phyloP scores from a whole-genome alignment of 768 basidiomycete genomes.

The Dioszegia crocea region DNA sequence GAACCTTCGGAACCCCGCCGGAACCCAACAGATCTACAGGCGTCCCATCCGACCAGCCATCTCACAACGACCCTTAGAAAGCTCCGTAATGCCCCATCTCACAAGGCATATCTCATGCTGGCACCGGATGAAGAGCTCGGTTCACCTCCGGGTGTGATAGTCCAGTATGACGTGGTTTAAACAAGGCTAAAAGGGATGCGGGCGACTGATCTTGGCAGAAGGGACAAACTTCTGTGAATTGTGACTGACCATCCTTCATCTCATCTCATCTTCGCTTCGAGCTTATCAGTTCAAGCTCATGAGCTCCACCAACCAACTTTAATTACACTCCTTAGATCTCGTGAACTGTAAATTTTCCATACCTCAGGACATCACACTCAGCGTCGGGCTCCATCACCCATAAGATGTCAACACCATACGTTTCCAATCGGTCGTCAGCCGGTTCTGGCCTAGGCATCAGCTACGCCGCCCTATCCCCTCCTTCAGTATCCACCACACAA shows the following conservation, averaged over 20 bases:
- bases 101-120: not conserved
- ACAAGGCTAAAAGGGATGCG: not conserved
- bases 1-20: not conserved
- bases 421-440: not conserved
- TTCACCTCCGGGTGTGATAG: not conserved
- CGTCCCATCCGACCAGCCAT: constrained; percentile 4
- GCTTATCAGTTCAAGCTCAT: no score
- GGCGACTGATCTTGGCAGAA: not conserved
- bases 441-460: constrained; percentile 35
- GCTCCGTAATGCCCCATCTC: not conserved
- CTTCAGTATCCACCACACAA: constrained; percentile 9
- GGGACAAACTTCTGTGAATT: not conserved
- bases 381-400: not conserved
- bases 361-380: no score
- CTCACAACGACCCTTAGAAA: not conserved
- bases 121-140: no score
- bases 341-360: no score
- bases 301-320: no score
- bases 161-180: constrained; percentile 2
- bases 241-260: not conserved
- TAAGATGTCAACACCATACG: constrained; percentile 4
- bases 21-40: not conserved
- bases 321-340: no score
- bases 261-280: not conserved
- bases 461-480: constrained; percentile 32